Evolutionary conservation across 441 rosid genomes (phyloP), one percentile per base, ranked within the genome.

Genomic region (Corymbia calophylla): DNA sequence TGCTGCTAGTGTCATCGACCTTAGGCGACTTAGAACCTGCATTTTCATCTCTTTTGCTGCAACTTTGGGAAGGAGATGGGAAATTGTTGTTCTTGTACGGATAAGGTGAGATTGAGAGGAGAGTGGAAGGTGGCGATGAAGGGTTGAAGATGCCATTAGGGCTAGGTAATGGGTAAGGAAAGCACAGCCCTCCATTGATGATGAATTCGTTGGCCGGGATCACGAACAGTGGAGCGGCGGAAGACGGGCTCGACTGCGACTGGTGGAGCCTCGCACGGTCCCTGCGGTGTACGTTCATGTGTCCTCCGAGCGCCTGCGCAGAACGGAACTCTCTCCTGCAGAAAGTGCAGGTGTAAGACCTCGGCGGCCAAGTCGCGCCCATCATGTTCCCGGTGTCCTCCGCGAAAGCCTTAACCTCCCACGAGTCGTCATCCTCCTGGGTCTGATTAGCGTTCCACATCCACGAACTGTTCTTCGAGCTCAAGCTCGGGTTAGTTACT

Each of bases 221-320:
- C 66, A 94, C 87, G 87, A 94, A 90, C 85, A 39, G 96, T 89
- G 1, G 94, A 88, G 89, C 93, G 51, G 53, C n/a, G 12, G 94
- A 39, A 81, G 95, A 51, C 27, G 32, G 21, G 25, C 32, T 11
- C 1, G 91, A 93, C 25, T 91, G 92, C 14, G 93, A 77, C 87
- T 94, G 98, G 93, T 95, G 95, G 82, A 96, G 96, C 68, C 94
- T 90, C 55, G 97, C 99, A 0, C 99, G 95, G 94, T 97, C 99
- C 6, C 98, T 97, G 94, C 99, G 99, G 93, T 97, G 99, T 58
- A 97, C 98, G 58, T 97, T 97, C 99, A 97, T 97, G 94, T 97
- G 99, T 89, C 99, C 99, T 6, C 99, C 99, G 80, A 97, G 95
- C 89, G 99, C 99, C 93, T 97, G 99, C 84, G 99, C 99, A 6